Base-by-base conservation (phyloP, 176 grass and related monocot species). In the Urochloa ruziziensis region DNA sequence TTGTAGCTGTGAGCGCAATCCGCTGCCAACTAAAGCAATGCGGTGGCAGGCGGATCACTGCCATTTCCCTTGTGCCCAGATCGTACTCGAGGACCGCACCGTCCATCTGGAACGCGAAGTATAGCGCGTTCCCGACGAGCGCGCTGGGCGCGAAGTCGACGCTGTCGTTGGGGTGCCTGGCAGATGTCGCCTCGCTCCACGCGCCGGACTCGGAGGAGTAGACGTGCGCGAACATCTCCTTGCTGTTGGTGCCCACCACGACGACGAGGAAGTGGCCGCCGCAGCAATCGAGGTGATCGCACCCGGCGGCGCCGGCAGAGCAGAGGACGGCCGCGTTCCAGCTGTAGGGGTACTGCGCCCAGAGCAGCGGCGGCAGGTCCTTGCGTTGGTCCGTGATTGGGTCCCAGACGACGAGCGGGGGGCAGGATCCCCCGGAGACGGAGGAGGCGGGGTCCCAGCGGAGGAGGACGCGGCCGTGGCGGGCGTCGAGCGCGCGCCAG, bases 401-500 rank as follows among this genome's bases (percentile, higher is more conserved):
- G 6, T 83, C 59, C 70, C 70, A 75, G 32, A 83, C 43, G 30
- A 63, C 17, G 59, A 83, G 19, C 1, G 39, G 4, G 21, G 21
- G 53, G 48, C 17, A 51, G 4, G n/a, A n/a, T n/a, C 12, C 4
- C 25, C 40, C 40, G 57, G 25, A 1, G 24, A 13, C 1, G 4
- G 11, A 34, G 33, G 2, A 32, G 63, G 24, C 63, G 34, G 13
- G 4, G 24, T 60, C 35, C 23, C 14, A 48, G 43, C 25, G 42
- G n/a, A 75, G 4, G 44, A 83, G 70, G 70, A 83, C 58, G n/a
- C 59, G 81, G 14, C 81, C 81, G 10, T 83, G 81, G 32, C 70
- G 81, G 7, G 53, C 53, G 53, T 56, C 53, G 53, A 56, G 21
- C 7, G 53, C 53, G 53, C 58, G 58, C 25, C 58, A 25, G 58